Conservation (phyloP, 2,329 filamentous ascomycete genomes). For the Pseudocercospora fuligena region DNA sequence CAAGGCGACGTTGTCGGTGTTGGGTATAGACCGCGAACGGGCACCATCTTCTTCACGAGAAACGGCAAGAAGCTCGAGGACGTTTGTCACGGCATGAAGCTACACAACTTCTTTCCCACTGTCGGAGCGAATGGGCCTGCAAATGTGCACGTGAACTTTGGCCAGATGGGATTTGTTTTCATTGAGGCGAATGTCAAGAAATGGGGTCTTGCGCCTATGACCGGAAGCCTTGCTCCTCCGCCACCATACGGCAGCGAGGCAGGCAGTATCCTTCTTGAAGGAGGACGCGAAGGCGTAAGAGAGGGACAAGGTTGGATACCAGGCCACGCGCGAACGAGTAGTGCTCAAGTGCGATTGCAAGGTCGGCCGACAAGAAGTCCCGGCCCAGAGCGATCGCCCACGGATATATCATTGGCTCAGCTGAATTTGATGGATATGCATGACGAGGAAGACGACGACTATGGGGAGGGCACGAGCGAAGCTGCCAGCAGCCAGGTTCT, state of each 20-base stretch:
- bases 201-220: slow-evolving; percentile 96
- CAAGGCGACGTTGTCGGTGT: slow-evolving; percentile 97
- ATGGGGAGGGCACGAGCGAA: slow-evolving; percentile 34
- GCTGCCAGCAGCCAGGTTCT: slow-evolving; percentile 27
- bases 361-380: slow-evolving; percentile 74
- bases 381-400: slow-evolving; percentile 86
- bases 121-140: slow-evolving; percentile 95
- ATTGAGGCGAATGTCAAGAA: slow-evolving; percentile 99
- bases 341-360: slow-evolving; percentile 76
- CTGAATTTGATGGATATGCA: slow-evolving; percentile 70
- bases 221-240: slow-evolving; percentile 89
- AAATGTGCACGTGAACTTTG: slow-evolving; percentile 94
- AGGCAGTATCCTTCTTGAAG: slow-evolving; percentile 91
- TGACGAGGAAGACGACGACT: slow-evolving; percentile 48
- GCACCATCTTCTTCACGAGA: slow-evolving; percentile 95
- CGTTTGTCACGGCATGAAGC: slow-evolving; percentile 87
- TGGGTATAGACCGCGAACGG: slow-evolving; percentile 91
- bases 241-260: slow-evolving; percentile 97
- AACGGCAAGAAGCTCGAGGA: slow-evolving; percentile 98
- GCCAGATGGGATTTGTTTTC: slow-evolving; percentile 96
- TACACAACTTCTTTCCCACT: slow-evolving; percentile 96
- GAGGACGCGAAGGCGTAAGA: slow-evolving; percentile 63
- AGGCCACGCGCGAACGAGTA: slow-evolving; percentile 75
- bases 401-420: slow-evolving; percentile 92
- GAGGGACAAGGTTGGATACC: slow-evolving; percentile 61